These are phyloP conservation scores for Dactylonectria macrodidyma DNA, from an alignment of 2,329 filamentous ascomycete genomes.

Conservation along the genomic window DNA sequence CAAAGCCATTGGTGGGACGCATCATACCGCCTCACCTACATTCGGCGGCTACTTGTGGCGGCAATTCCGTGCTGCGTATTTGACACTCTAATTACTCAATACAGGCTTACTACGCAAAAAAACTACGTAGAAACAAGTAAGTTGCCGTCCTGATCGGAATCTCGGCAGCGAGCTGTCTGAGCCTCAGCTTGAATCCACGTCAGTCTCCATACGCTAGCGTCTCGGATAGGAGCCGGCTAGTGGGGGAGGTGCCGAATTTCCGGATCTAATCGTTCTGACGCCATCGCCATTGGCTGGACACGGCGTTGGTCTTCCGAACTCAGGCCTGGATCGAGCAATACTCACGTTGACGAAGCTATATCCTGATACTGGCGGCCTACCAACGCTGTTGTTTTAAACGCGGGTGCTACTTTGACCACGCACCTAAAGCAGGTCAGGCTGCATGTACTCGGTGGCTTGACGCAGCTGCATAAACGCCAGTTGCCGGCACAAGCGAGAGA, in stretches of 20 bases:
- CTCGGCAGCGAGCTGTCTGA: background rate
- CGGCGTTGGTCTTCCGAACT: slow-evolving; percentile 7
- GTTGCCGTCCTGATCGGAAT: background rate
- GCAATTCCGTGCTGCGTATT: no score
- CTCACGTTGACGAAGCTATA: background rate
- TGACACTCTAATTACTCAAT: no score
- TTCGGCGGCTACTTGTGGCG: no score
- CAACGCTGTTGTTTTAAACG: background rate
- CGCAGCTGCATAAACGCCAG: background rate
- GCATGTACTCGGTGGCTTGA: background rate
- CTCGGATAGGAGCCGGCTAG: background rate
- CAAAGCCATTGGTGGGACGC: no score
- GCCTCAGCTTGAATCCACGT: slow-evolving; percentile 6
- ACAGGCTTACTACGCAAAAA: no score
- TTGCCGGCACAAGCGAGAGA: background rate
- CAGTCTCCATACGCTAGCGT: slow-evolving; percentile 11
- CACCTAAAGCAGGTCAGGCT: background rate
- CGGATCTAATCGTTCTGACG: slow-evolving; percentile 4
- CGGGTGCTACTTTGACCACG: background rate
- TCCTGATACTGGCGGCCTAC: background rate
- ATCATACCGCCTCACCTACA: no score
- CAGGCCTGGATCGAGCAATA: background rate
- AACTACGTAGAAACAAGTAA: no score
- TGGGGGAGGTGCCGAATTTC: slow-evolving; percentile 25
- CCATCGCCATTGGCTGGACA: slow-evolving; percentile 9